Evolutionary conservation across 2,329 filamentous ascomycete genomes (phyloP).

Genomic region (Ceratocystis albifundus): DNA sequence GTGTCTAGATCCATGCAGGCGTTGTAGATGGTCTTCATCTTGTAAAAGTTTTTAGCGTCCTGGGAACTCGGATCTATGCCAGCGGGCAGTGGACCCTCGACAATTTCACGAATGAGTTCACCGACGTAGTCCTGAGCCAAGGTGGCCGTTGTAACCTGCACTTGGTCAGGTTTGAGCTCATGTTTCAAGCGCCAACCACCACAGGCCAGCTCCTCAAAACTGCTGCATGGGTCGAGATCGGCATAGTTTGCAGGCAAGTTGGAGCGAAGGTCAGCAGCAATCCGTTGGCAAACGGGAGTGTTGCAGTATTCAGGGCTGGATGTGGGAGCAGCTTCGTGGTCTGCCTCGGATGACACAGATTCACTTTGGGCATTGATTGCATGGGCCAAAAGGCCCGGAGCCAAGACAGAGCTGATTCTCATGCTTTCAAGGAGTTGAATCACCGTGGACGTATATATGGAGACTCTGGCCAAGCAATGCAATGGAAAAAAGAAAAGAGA

Average conservation of each 20-base stretch:
- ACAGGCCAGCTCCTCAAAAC: constrained; percentile 58
- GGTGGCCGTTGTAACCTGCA: constrained; percentile 47
- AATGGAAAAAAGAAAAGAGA: no score
- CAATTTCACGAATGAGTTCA: constrained; percentile 48
- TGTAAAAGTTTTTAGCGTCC: constrained; percentile 53
- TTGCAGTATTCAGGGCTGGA: constrained; percentile 20
- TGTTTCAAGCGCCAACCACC: constrained; percentile 54
- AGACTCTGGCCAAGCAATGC: no score
- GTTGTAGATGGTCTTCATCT: constrained; percentile 52
- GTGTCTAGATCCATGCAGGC: constrained; percentile 53
- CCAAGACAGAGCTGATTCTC: neutral
- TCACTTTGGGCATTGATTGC: neutral
- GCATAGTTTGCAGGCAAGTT: constrained; percentile 38
- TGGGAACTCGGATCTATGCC: constrained; percentile 28
- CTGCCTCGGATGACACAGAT: no score
- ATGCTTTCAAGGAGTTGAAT: neutral
- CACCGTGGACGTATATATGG: no score
- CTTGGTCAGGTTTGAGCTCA: constrained; percentile 53
- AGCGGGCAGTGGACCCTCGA: constrained; percentile 46
- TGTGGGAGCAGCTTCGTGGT: no score
- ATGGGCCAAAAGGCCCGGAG: neutral
- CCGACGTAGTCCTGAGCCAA: constrained; percentile 51
- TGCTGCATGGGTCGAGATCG: constrained; percentile 53
- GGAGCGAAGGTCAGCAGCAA: constrained; percentile 29
- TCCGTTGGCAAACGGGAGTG: constrained; percentile 29